phyloP scores from a whole-genome alignment of 1,139 yeast species.

The Hanseniaspora sp. region DNA sequence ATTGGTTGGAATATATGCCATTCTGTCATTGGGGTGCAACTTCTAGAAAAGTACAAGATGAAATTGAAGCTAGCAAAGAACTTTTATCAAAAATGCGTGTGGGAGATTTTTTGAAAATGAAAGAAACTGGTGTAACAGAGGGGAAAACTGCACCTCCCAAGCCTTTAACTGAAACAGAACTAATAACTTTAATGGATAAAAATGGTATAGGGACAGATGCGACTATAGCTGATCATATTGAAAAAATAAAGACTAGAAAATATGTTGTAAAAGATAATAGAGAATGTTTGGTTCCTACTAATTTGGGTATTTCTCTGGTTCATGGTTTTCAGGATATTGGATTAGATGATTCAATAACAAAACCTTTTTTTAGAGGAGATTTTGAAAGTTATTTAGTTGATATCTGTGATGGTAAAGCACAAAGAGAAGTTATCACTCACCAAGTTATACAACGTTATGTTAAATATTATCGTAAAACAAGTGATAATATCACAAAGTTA shows the following conservation, averaged over 20 bases:
- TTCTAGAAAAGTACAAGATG: conserved; percentile 29
- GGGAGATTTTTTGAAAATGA: conserved; percentile 46
- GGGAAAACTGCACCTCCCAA: conserved; percentile 76
- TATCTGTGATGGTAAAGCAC: conserved; percentile 54
- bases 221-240: conserved; percentile 95
- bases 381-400: conserved; percentile 57
- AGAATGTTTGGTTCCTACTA: conserved; percentile 55
- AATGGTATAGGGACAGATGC: conserved; percentile 99
- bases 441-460: conserved; percentile 52
- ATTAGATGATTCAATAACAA: conserved; percentile 65
- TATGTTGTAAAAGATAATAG: conserved; percentile 48
- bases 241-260: conserved; percentile 56
- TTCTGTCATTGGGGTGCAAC: conserved; percentile 72
- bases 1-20: conserved; percentile 68
- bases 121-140: conserved; percentile 48
- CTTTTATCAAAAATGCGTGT: conserved; percentile 32
- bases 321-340: conserved; percentile 80
- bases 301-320: conserved; percentile 74
- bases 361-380: conserved; percentile 74
- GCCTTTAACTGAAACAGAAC: conserved; percentile 81
- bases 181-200: conserved; percentile 87
- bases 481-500: conserved; percentile 20
- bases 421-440: conserved; percentile 45
- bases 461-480: conserved; percentile 42
- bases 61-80: conserved; percentile 59